These are phyloP conservation scores for Exserohilum rostratum DNA, from an alignment of 2,329 filamentous ascomycete genomes.

Conservation along the genomic window DNA sequence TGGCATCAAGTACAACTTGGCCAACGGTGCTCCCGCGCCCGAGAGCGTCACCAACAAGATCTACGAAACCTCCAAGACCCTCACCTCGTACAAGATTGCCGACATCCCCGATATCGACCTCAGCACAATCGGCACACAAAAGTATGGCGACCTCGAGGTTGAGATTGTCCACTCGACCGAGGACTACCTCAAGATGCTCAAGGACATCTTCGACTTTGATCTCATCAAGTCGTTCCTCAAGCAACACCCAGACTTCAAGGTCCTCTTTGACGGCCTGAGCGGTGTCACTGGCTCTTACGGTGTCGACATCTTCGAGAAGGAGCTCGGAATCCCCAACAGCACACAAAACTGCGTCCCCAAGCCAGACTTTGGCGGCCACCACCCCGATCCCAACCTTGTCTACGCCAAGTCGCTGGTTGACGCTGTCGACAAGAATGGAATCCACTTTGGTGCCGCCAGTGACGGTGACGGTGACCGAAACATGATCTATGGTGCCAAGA, in stretches of 20 bases:
- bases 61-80: slow-evolving; percentile 85
- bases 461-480: slow-evolving; percentile 98
- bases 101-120: slow-evolving; percentile 88
- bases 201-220: slow-evolving; percentile 98
- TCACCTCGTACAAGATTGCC: slow-evolving; percentile 90
- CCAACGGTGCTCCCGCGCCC: slow-evolving; percentile 93
- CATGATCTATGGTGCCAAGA: slow-evolving; percentile 99
- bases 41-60: slow-evolving; percentile 99
- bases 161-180: slow-evolving; percentile 92
- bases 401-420: slow-evolving; percentile 96
- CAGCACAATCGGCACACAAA: slow-evolving; percentile 78
- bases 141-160: slow-evolving; percentile 85
- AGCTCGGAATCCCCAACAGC: slow-evolving; percentile 81
- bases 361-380: slow-evolving; percentile 94
- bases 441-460: slow-evolving; percentile 95
- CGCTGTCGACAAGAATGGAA: slow-evolving; percentile 85
- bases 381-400: slow-evolving; percentile 96
- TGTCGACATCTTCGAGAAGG: slow-evolving; percentile 90
- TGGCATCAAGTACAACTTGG: slow-evolving; percentile 99
- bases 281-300: slow-evolving; percentile 97
- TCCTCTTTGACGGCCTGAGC: slow-evolving; percentile 92
- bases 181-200: slow-evolving; percentile 94
- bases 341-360: slow-evolving; percentile 92
- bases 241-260: slow-evolving; percentile 88
- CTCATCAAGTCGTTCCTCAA: slow-evolving; percentile 94